phyloP scores from a whole-genome alignment of 352 stramenopile genomes.

The Pythium aphanidermatum region DNA sequence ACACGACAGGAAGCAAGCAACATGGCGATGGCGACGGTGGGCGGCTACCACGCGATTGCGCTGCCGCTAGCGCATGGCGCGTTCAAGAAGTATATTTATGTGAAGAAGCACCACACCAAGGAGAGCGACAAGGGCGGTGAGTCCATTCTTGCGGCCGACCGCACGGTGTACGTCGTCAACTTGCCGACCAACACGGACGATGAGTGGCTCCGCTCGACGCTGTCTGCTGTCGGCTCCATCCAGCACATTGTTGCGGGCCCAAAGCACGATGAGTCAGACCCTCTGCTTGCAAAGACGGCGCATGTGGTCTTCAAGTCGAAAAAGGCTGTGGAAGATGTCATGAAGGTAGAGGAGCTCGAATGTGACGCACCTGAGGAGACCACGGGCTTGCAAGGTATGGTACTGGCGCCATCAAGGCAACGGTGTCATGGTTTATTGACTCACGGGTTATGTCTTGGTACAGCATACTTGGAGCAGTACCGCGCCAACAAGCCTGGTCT shows the following conservation, averaged over 20 bases:
- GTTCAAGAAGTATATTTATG: conserved; percentile 69
- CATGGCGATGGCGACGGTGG: conserved; percentile 24
- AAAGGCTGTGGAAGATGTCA: conserved; percentile 46
- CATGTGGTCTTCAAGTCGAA: conserved; percentile 76
- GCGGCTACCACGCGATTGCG: conserved; percentile 70
- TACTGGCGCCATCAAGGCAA: no score
- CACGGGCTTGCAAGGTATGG: conserved; percentile 31
- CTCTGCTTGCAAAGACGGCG: conserved; percentile 30
- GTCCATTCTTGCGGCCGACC: conserved; percentile 44
- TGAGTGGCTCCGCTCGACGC: conserved; percentile 44
- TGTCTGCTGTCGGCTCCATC: conserved; percentile 46
- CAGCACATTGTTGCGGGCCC: conserved; percentile 46
- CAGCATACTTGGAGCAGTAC: conserved; percentile 59
- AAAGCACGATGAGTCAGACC: conserved; percentile 15
- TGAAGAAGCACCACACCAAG: conserved; percentile 63
- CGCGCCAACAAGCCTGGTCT: conserved; percentile 58
- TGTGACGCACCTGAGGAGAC: conserved; percentile 17
- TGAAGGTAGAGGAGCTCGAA: conserved; percentile 34
- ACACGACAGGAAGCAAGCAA: conserved; percentile 1
- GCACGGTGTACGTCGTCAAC: conserved; percentile 75
- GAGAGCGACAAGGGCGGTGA: conserved; percentile 28
- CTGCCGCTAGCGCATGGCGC: conserved; percentile 54
- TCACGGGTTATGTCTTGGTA: conserved; percentile 2
- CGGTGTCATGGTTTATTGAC: no score
- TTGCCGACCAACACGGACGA: conserved; percentile 38